phyloP scores from a whole-genome alignment of 225 moss, liverwort and hornwort species.

The Physcomitrellopsis africana region DNA sequence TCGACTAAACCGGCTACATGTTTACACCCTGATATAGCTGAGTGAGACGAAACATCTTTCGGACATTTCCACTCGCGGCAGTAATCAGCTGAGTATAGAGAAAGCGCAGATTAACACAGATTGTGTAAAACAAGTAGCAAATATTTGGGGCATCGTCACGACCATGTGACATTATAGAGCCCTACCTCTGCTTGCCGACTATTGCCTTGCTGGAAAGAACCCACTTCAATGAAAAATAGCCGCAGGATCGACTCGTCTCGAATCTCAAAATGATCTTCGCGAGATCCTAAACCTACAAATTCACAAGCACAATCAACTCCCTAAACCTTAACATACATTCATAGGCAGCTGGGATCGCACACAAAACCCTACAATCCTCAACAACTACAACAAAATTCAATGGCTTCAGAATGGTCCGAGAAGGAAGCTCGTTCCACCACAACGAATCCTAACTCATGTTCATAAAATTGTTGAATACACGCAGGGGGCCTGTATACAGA shows the following conservation, averaged over 20 bases:
- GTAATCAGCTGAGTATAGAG: too few relatives aligned
- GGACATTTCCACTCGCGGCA: too few relatives aligned
- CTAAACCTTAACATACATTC: background rate
- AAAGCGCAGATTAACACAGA: background rate
- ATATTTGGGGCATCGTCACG: background rate
- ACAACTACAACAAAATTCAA: background rate
- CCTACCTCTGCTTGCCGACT: constrained; percentile 14
- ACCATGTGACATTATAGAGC: background rate
- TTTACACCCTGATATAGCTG: too few relatives aligned
- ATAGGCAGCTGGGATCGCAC: background rate
- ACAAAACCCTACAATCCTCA: background rate
- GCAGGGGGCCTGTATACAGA: too few relatives aligned
- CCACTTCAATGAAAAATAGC: background rate
- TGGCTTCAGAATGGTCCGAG: too few relatives aligned
- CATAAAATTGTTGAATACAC: too few relatives aligned
- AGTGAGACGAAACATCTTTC: too few relatives aligned
- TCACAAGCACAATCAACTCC: background rate
- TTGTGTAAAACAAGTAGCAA: background rate
- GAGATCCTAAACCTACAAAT: constrained; percentile 13
- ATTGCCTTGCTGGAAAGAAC: background rate
- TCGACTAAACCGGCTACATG: too few relatives aligned
- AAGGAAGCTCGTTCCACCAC: too few relatives aligned
- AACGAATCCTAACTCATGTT: too few relatives aligned
- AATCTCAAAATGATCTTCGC: background rate
- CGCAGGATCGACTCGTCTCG: background rate